These are phyloP conservation scores for Cicer yamashitae DNA, from an alignment of 306 rosid genomes.

Conservation along the genomic window DNA sequence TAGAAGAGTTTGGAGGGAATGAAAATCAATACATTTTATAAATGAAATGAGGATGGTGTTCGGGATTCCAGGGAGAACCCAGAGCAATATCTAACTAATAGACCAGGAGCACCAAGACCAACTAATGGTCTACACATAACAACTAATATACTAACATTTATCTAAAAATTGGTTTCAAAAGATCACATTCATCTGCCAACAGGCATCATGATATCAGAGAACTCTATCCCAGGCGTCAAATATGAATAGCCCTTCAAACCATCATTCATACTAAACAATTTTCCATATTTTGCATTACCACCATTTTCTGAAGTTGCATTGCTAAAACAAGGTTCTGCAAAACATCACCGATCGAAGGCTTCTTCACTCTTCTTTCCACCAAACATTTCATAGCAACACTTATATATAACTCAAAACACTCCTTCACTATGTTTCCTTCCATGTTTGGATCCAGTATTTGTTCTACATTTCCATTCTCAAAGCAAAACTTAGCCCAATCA, in stretches of 20 bases:
- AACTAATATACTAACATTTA: too few relatives aligned
- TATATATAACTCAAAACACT: conserved; percentile 50
- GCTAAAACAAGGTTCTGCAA: conserved; percentile 49
- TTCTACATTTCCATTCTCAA: conserved; percentile 34
- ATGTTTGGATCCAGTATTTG: conserved; percentile 53
- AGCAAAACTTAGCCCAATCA: conserved; percentile 48
- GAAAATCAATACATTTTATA: background rate
- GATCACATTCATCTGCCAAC: conserved; percentile 45
- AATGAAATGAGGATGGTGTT: too few relatives aligned
- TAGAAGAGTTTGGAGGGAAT: conserved; percentile 38
- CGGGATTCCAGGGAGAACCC: too few relatives aligned
- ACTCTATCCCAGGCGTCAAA: conserved; percentile 57
- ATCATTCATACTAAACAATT: background rate
- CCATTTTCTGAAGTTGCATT: conserved; percentile 54
- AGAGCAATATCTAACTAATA: too few relatives aligned
- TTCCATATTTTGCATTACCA: background rate
- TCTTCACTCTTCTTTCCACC: conserved; percentile 50
- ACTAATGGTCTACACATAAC: too few relatives aligned
- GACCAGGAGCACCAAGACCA: too few relatives aligned
- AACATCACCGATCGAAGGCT: conserved; percentile 62
- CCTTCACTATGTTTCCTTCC: conserved; percentile 38
- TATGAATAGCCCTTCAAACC: conserved; percentile 44
- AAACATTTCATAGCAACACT: conserved; percentile 58
- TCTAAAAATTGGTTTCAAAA: background rate
- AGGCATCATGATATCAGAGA: conserved; percentile 50